These are phyloP conservation scores for Phanerochaete carnosa DNA, from an alignment of 768 basidiomycete species.

Conservation along the genomic window DNA sequence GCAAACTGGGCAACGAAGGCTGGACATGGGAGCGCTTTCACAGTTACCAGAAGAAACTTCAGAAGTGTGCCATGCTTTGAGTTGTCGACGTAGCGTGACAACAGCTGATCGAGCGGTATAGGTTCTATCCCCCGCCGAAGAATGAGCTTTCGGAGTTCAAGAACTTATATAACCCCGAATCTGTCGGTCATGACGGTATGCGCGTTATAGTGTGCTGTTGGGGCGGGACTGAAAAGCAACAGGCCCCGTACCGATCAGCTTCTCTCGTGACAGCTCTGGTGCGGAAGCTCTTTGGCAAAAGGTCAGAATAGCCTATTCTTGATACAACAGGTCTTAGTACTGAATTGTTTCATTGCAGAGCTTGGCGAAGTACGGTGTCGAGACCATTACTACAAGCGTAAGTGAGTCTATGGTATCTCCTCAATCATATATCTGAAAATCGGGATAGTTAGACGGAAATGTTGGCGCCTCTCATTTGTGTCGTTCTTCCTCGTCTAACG, in stretches of 20 bases:
- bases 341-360: neutral
- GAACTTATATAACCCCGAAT: neutral
- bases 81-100: neutral
- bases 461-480: neutral
- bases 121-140: neutral
- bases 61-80: slow-evolving; percentile 1
- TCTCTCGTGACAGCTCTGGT: neutral
- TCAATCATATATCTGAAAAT: neutral
- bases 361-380: neutral
- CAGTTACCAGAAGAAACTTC: neutral
- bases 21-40: slow-evolving; percentile 11
- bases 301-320: neutral
- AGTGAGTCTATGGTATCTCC: neutral
- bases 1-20: slow-evolving; percentile 8
- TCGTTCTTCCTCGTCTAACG: neutral
- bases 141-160: neutral
- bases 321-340: neutral
- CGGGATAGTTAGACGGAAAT: neutral
- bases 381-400: neutral
- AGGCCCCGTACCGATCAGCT: neutral
- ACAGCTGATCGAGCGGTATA: neutral
- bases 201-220: neutral
- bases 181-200: neutral
- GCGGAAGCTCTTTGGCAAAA: neutral
- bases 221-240: neutral